Evolutionary conservation across 176 grass and related monocot genomes (phyloP), one percentile per base, ranked within the genome.

Genomic region (Dactylis glomerata): DNA sequence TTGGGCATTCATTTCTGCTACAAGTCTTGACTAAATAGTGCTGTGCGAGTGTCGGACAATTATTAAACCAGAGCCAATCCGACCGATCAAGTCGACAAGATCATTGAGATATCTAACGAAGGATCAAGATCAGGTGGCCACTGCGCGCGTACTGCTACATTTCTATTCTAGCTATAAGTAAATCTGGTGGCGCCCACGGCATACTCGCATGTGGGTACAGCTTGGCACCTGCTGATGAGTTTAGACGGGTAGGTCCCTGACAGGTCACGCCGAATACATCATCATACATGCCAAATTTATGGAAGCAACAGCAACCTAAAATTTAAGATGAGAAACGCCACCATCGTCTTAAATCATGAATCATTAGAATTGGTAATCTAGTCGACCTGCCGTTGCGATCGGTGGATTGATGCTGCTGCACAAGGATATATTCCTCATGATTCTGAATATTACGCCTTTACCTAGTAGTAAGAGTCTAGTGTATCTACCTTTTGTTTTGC

Each of bases 191-290:
- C 78, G 56, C 56, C n/a, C 51, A 63, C 42, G 31, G 68, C 68
- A 75, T 59, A 68, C 22, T 77, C 23, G 17, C 83, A 86, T 86
- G 88, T 86, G 88, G 5, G 11, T 28, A 78, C 88, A 90, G 84
- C 79, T 83, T 2, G 83, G 83, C 83, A 57, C 84, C 88, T 83
- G 52, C 68, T 59, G 52, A 51, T 83, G 41, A 8, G 82, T 70
- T 56, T 45, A 75, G 66, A 61, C 64, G 16, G 58, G 70, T 76
- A 30, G 87, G 78, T 49, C 87, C 68, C 37, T 26, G n/a, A 56
- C 88, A 83, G 79, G 84, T 79, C 88, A 83, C 36, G 64, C 65
- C 80, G 74, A 22, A 68, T 83, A 36, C 44, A 50, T 57, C 44
- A 50, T 57, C 65, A 61, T 85, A 26, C 44, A 27, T 49, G 54